These are phyloP conservation scores for Dendrobium officinale DNA, from an alignment of 106 monocot genomes.

Conservation along the genomic window DNA sequence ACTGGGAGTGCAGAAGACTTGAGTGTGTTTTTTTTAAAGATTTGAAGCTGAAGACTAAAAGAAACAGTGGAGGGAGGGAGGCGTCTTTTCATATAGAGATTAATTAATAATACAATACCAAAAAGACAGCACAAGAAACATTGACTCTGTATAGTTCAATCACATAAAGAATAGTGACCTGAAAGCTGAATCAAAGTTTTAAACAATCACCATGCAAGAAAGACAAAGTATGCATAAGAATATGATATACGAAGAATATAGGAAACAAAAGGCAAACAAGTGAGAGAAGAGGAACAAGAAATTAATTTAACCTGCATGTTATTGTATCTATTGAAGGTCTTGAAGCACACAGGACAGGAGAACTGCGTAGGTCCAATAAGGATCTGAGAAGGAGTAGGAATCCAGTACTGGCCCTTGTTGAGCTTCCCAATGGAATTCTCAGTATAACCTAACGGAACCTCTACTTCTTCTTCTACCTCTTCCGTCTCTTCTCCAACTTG, in stretches of 20 bases:
- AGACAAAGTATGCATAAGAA: background rate
- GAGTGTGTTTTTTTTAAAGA: background rate
- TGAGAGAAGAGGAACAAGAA: conserved; percentile 1
- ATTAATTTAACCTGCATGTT: conserved; percentile 12
- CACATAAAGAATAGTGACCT: conserved; percentile 15
- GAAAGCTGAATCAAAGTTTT: too few species aligned
- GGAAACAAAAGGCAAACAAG: conserved; percentile 56
- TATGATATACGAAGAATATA: conserved; percentile 15
- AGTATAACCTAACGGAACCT: conserved; percentile 17
- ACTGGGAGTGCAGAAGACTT: background rate
- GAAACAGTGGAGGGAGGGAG: background rate
- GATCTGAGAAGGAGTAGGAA: conserved; percentile 67
- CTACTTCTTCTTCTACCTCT: conserved; percentile 16
- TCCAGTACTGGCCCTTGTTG: conserved; percentile 72
- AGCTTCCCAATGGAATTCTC: conserved; percentile 44
- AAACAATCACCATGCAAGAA: background rate
- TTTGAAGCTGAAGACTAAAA: background rate
- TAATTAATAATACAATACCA: too few species aligned
- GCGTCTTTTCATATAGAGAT: too few species aligned
- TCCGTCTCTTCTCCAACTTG: conserved; percentile 9
- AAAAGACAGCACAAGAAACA: too few species aligned
- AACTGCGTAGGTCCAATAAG: conserved; percentile 34
- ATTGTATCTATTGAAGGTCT: conserved; percentile 15
- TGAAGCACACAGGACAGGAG: conserved; percentile 11
- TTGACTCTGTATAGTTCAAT: conserved; percentile 18